Percentiles rank a stretch among this genome's conserved stretches.
phyloP scores from a whole-genome alignment of 805 yeast genomes.

The Kuraishia hungarica region DNA sequence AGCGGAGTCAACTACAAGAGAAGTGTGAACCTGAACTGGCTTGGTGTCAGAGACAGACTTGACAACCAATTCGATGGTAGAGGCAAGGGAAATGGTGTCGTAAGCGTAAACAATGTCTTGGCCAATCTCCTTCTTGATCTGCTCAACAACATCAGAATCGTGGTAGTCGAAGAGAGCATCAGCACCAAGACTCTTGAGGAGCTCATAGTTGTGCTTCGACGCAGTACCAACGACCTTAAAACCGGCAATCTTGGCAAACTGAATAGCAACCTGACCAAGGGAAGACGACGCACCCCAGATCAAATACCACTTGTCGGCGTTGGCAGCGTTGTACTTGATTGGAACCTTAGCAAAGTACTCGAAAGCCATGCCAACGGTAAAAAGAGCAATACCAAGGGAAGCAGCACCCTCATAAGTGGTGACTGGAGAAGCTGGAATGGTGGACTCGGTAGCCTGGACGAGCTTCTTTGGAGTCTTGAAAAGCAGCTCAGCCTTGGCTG shows the following conservation, averaged over 20 bases:
- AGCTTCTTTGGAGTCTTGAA: constrained; percentile 20
- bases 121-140: constrained; percentile 20
- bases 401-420: constrained; percentile 59
- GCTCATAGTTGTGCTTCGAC: constrained; percentile 15
- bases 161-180: constrained; percentile 25
- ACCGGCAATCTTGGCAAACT: constrained; percentile 42
- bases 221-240: constrained; percentile 22
- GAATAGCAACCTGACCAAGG: constrained; percentile 50
- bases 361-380: constrained; percentile 37
- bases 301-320: constrained; percentile 30
- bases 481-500: constrained; percentile 26
- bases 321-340: constrained; percentile 11
- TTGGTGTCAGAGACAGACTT: constrained; percentile 23
- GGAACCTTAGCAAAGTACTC: constrained; percentile 21
- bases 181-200: constrained; percentile 23
- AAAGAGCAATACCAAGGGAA: constrained; percentile 42
- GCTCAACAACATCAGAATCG: constrained; percentile 18
- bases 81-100: constrained; percentile 20
- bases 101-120: constrained; percentile 20
- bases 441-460: constrained; percentile 13
- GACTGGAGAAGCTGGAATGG: constrained; percentile 28
- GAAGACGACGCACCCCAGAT: constrained; percentile 66
- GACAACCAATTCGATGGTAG: constrained; percentile 19
- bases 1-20: constrained; percentile 20
- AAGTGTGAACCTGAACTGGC: constrained; percentile 25